Evolutionary conservation across 2,329 filamentous ascomycete genomes (phyloP).

Genomic region (Botrytis cinerea): DNA sequence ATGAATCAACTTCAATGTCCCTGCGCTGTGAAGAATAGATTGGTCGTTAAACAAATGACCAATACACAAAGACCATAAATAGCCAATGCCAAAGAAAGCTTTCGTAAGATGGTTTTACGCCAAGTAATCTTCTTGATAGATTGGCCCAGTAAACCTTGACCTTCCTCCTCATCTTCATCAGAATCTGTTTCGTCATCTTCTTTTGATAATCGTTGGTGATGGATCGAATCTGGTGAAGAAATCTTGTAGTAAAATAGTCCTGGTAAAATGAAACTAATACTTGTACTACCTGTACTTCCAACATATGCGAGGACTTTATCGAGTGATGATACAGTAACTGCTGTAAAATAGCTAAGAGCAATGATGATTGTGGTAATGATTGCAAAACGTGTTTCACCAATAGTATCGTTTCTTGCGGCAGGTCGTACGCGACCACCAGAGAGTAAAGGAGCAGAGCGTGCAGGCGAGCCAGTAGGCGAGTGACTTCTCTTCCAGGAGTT

Average conservation of each 20-base stretch:
- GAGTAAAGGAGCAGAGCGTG: slow-evolving; percentile 45
- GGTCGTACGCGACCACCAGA: slow-evolving; percentile 49
- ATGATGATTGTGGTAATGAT: slow-evolving; percentile 85
- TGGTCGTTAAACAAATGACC: slow-evolving; percentile 82
- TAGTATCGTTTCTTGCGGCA: slow-evolving; percentile 57
- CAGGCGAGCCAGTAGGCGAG: slow-evolving; percentile 42
- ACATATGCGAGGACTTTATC: slow-evolving; percentile 94
- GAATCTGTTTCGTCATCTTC: slow-evolving; percentile 81
- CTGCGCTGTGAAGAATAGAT: slow-evolving; percentile 66
- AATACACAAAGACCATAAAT: slow-evolving; percentile 87
- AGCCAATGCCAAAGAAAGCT: slow-evolving; percentile 71
- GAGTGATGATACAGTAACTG: slow-evolving; percentile 86
- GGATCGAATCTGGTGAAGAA: slow-evolving; percentile 79
- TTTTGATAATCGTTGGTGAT: slow-evolving; percentile 85
- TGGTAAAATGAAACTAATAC: slow-evolving; percentile 94
- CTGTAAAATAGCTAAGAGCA: slow-evolving; percentile 79
- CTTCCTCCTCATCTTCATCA: slow-evolving; percentile 54
- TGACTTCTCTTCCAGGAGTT: slow-evolving; percentile 44
- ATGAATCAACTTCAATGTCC: slow-evolving; percentile 51
- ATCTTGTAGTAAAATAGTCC: slow-evolving; percentile 99
- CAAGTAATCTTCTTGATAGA: slow-evolving; percentile 36
- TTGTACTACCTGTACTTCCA: slow-evolving; percentile 89
- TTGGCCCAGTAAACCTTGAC: slow-evolving; percentile 25
- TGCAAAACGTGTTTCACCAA: slow-evolving; percentile 87
- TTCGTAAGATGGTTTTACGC: slow-evolving; percentile 64